Base-by-base conservation (phyloP, 306 rosid species). In the Rosa multiflora region DNA sequence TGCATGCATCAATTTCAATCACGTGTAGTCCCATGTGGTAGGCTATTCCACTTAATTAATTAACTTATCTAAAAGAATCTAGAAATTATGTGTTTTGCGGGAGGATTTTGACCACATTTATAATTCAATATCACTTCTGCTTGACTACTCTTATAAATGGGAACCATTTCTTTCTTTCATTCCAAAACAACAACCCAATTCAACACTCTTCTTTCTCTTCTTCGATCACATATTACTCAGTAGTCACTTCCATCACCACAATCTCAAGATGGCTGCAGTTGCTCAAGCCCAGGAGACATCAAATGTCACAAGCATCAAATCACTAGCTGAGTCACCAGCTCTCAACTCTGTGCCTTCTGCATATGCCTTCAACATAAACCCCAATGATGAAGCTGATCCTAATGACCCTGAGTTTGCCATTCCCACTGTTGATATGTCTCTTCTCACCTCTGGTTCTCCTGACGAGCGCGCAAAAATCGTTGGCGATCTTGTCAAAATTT, bases 341-440 rank as follows among this genome's bases (percentile, higher is more conserved):
- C 53, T 55, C 6, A 68, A 75, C 52, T 52, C 70, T 21, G 82
- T 89, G 18, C 91, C 93, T 73, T 78, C 87, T 70, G 74, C 64
- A 32, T 87, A 85, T 73, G 47, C 80, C 77, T 87, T 82, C 20
- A 13, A 82, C 82, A 49, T 62, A 1, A 80, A 79, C 11, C 69
- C 79, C 18, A 72, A 39, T 43, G 83, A 82, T 20, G 52, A 68
- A 68, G 84, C 72, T 56, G 83, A 72, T 42, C 86, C 85, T 13
- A 85, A 83, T 2, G 52, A 83, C 1, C 85, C 86, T 26, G 84
- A 82, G 39, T 70, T 77, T 35, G 80, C 89, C 21, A 72, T 87
- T 32, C 93, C 93, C 46, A 37, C 83, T 78, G 76, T 89, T 67
- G 90, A 89, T 58, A 77, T 83, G 32, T 85, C 90, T 18, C 72